Conservation (phyloP, 75 land plant genomes). For the Pseudotsuga menziesii region DNA sequence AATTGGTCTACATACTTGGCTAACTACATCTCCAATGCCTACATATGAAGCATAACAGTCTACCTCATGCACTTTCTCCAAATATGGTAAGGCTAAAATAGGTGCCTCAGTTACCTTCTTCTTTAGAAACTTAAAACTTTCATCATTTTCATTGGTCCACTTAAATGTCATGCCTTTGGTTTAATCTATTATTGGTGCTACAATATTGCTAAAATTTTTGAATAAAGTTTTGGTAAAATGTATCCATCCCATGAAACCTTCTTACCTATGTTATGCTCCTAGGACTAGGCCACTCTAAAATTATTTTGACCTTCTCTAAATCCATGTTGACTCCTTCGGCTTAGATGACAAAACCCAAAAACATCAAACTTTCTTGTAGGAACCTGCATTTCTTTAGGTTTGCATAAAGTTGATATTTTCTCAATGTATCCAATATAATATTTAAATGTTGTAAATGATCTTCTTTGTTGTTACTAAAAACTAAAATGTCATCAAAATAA, state of each 20-base stretch:
- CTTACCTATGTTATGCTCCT: background rate
- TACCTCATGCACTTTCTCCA: background rate
- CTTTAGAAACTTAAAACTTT: background rate
- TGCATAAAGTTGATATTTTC: conserved; percentile 7
- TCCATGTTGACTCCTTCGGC: conserved; percentile 4
- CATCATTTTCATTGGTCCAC: background rate
- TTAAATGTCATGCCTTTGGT: background rate
- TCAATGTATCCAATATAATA: background rate
- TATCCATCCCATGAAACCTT: conserved; percentile 10
- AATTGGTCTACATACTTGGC: no score
- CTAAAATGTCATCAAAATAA: conserved; percentile 14
- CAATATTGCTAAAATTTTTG: conserved; percentile 15
- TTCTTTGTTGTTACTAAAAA: background rate
- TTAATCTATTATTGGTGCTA: conserved; percentile 4
- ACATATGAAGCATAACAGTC: no score
- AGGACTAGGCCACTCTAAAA: conserved; percentile 10
- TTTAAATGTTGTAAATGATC: conserved; percentile 7
- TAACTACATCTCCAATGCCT: no score
- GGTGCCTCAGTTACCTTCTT: background rate
- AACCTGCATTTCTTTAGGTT: conserved; percentile 13
- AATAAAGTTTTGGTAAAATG: conserved; percentile 14
- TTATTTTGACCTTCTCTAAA: background rate
- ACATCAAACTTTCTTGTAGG: background rate
- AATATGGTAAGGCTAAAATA: background rate
- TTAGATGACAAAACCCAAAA: conserved; percentile 11